Percentiles rank a stretch among this genome's conserved stretches.
These are phyloP conservation scores for Acanthamoeba culbertsoni DNA, from an alignment of 208 protist genomes.

Conservation along the genomic window DNA sequence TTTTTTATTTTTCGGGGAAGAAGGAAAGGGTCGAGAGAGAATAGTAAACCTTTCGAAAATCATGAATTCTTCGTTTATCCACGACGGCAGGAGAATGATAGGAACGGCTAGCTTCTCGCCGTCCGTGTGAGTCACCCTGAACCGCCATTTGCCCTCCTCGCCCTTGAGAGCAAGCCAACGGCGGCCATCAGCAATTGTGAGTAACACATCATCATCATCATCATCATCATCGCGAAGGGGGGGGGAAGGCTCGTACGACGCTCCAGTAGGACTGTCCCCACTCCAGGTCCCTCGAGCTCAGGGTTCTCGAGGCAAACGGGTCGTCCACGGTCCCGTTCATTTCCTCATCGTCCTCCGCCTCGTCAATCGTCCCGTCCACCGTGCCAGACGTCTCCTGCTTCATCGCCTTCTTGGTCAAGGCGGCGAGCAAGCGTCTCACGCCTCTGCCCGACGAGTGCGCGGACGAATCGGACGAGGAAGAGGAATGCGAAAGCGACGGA, in stretches of 20 bases:
- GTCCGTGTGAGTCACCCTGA: conserved; percentile 9
- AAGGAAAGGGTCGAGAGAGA: not conserved
- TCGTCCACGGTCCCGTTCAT: no score
- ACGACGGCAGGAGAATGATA: not conserved
- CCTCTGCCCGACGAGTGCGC: not conserved
- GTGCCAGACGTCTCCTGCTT: not conserved
- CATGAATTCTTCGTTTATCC: conserved; percentile 30
- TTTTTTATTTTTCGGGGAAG: not conserved
- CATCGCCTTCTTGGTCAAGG: not conserved
- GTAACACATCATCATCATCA: not conserved
- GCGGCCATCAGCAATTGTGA: not conserved
- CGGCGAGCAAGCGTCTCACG: not conserved
- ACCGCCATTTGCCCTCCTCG: not conserved
- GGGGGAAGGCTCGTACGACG: no score
- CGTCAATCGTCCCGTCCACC: not conserved
- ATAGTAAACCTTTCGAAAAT: not conserved
- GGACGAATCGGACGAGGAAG: not conserved
- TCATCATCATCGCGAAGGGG: conserved; percentile 9
- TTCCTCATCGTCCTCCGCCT: not conserved
- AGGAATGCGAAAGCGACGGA: not conserved
- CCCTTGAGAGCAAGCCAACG: not conserved
- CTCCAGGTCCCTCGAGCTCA: not conserved
- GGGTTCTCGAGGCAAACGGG: no score
- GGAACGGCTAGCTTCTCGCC: conserved; percentile 8
- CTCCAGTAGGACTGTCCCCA: no score